phyloP scores from a whole-genome alignment of 768 basidiomycete genomes.

The Termitomyces sp. region DNA sequence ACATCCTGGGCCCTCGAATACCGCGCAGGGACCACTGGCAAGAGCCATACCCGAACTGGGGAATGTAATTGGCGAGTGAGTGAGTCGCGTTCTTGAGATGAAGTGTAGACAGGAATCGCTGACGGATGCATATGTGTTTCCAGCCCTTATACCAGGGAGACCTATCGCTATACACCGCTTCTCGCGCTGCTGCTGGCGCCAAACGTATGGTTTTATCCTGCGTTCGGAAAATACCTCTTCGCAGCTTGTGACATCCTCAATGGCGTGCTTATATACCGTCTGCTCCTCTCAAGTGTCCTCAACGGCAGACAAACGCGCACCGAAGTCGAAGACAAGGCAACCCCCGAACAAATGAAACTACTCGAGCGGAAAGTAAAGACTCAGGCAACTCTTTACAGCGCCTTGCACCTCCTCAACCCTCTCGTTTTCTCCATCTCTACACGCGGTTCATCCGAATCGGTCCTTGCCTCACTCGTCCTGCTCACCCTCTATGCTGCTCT shows the following conservation, averaged over 20 bases:
- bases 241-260: constrained; percentile 78
- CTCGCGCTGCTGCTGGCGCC: constrained; percentile 80
- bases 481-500: constrained; percentile 58
- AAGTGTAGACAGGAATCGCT: constrained; percentile 7
- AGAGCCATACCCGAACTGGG: constrained; percentile 35
- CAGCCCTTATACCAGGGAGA: constrained; percentile 88
- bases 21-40: constrained; percentile 46
- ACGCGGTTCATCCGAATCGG: constrained; percentile 90
- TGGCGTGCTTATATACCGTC: constrained; percentile 62
- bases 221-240: constrained; percentile 91
- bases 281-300: constrained; percentile 50
- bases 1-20: constrained; percentile 42
- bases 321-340: background rate
- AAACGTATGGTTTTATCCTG: constrained; percentile 73
- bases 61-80: constrained; percentile 69
- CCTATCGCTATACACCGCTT: constrained; percentile 95
- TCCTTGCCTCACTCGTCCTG: constrained; percentile 78
- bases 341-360: background rate
- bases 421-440: constrained; percentile 96
- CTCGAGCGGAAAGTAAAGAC: background rate
- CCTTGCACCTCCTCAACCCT: constrained; percentile 86
- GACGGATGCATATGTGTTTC: background rate
- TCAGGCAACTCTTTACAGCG: constrained; percentile 51
- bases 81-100: constrained; percentile 16
- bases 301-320: background rate